Evolutionary conservation across 1,284 basidiomycete species (phyloP), one percentile per base, ranked within the genome.

Genomic region (Ceratobasidium sp.): DNA sequence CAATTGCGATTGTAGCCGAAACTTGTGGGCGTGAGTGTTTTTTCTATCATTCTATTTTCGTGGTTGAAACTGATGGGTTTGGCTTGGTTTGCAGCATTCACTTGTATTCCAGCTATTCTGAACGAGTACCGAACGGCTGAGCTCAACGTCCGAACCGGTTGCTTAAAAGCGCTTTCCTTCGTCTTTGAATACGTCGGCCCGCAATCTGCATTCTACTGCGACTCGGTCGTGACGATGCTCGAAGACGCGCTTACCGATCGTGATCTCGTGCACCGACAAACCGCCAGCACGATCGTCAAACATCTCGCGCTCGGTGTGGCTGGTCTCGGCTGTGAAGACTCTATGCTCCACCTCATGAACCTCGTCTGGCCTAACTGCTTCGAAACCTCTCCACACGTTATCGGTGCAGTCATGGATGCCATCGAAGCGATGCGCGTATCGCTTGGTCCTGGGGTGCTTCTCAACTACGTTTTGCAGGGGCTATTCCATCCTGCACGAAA

Each of bases 121-220:
- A 98, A 98, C 83, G 98, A 99, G 81, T 99, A 99, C 82, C 92
- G 97, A 63, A 99, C 97, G 1, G 94, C 94, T 0, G 98, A 99
- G 80, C 87, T 99, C 75, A 99, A 99, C 81, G 98, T 99, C 54
- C 92, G 98, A 70, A 99, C 97, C n/a, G 98, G 98, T 75, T 99
- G 97, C 88, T 86, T 99, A 75, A 99, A 99, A 82, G 96, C 98
- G 0, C 87, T 99, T 32, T 96, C 96, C 4, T 99, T 98, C 86
- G 92, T 99, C 74, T 99, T 99, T 80, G 98, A 99, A 85, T 99
- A 99, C 80, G 97, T 99, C 78, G 98, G 98, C n/a, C 98, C 98
- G 49, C 97, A 98, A 85, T 96, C 95, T 32, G 97, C 98, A 46
- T 98, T 98, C 84, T 99, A 99, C 81, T 93, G 93, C 79, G 95